These are phyloP conservation scores for Arthrobotrys sphaeroides DNA, from an alignment of 2,329 filamentous ascomycete species.

Conservation along the genomic window DNA sequence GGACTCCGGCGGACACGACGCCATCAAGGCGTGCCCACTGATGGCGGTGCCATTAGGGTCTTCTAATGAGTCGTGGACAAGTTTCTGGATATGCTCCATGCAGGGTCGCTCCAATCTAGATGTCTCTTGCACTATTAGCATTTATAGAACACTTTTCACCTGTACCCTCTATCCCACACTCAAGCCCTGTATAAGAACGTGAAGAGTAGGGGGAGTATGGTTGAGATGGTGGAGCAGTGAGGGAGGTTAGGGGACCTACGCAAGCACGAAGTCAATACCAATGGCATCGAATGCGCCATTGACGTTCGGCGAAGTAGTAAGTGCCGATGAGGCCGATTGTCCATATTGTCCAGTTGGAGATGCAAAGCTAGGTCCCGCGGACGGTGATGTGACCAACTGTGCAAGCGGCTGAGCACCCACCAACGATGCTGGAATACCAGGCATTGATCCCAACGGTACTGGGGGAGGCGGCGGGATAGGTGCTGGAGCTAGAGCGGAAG, in stretches of 20 bases:
- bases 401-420: conserved; percentile 31
- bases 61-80: conserved; percentile 72
- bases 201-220: no score
- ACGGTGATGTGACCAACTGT: conserved; percentile 52
- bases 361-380: conserved; percentile 34
- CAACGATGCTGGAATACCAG: conserved; percentile 56
- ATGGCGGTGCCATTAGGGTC: conserved; percentile 69
- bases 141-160: no score
- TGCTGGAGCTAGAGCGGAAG: conserved; percentile 45
- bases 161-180: no score
- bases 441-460: conserved; percentile 52
- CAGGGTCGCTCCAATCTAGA: conserved; percentile 87
- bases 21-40: conserved; percentile 93
- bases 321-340: not conserved
- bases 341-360: conserved; percentile 27
- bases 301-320: conserved; percentile 31
- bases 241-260: conserved; percentile 72
- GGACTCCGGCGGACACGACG: conserved; percentile 78
- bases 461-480: conserved; percentile 51
- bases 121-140: conserved; percentile 19
- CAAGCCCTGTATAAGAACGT: no score
- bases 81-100: conserved; percentile 83
- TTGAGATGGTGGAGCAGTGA: conserved; percentile 53
- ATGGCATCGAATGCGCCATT: conserved; percentile 78
- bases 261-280: conserved; percentile 89